These are phyloP conservation scores for Myotisia sp. DNA, from an alignment of 2,329 filamentous ascomycete species.

Conservation along the genomic window DNA sequence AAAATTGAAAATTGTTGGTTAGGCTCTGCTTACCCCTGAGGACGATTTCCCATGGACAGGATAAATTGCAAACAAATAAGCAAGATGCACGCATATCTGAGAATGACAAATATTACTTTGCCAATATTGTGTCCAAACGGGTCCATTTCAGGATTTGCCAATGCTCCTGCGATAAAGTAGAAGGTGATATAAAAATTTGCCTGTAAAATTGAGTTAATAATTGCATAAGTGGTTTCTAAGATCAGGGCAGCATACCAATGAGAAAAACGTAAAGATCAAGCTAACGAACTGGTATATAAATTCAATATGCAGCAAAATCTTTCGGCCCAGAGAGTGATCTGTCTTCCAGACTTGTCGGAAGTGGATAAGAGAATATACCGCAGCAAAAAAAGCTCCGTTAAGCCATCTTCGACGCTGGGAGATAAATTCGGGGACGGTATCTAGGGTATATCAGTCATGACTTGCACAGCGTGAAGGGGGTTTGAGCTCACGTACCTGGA, in stretches of 20 bases:
- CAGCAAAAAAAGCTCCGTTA: slow-evolving; percentile 96
- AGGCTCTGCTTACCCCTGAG: slow-evolving; percentile 51
- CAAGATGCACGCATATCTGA: slow-evolving; percentile 73
- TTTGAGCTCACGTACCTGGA: slow-evolving; percentile 46
- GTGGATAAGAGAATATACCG: slow-evolving; percentile 92
- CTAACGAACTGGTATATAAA: slow-evolving; percentile 91
- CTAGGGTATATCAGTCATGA: slow-evolving; percentile 31
- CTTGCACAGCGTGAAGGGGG: neutral
- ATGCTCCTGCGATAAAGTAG: slow-evolving; percentile 89
- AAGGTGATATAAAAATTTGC: slow-evolving; percentile 99
- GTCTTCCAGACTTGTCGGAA: slow-evolving; percentile 86
- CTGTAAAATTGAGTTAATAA: slow-evolving; percentile 18
- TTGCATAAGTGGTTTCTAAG: neutral
- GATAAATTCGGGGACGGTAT: slow-evolving; percentile 89
- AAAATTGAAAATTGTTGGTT: neutral
- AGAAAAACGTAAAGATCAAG: slow-evolving; percentile 93
- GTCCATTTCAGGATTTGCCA: slow-evolving; percentile 64
- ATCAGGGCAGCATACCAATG: slow-evolving; percentile 39
- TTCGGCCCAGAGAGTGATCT: slow-evolving; percentile 78
- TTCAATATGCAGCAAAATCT: slow-evolving; percentile 83
- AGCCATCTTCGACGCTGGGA: slow-evolving; percentile 94
- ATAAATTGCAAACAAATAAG: slow-evolving; percentile 94
- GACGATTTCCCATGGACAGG: slow-evolving; percentile 85
- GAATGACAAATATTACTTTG: slow-evolving; percentile 67
- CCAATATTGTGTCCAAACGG: slow-evolving; percentile 84